These are phyloP conservation scores for Fusarium sp. DNA, from an alignment of 2,329 filamentous ascomycete species.

Conservation along the genomic window DNA sequence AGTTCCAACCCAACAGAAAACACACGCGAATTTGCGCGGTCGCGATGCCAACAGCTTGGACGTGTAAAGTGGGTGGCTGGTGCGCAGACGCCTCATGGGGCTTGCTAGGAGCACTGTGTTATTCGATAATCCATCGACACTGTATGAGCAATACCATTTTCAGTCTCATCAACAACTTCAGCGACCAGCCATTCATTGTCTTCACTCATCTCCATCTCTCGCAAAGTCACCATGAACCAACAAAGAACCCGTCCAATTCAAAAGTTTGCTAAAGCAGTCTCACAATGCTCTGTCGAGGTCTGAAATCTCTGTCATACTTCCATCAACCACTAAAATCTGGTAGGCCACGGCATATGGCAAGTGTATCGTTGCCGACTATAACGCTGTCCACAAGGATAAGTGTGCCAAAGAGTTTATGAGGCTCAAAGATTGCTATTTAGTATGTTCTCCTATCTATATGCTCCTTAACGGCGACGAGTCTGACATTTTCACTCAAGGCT, in stretches of 20 bases:
- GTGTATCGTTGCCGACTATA: slow-evolving; percentile 91
- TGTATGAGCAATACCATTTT: slow-evolving; percentile 21
- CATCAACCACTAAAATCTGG: slow-evolving; percentile 5
- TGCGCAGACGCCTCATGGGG: slow-evolving; percentile 18
- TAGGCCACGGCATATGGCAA: slow-evolving; percentile 89
- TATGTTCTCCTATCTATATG: slow-evolving; percentile 57
- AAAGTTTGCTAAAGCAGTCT: slow-evolving; percentile 65
- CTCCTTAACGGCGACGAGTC: background rate
- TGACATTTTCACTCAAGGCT: slow-evolving; percentile 33
- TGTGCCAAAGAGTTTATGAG: slow-evolving; percentile 86
- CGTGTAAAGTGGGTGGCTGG: slow-evolving; percentile 49
- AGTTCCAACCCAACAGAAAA: slow-evolving; percentile 26
- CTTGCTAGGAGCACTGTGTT: slow-evolving; percentile 8
- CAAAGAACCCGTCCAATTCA: slow-evolving; percentile 61
- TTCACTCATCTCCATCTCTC: background rate
- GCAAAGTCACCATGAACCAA: slow-evolving; percentile 40
- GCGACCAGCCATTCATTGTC: background rate
- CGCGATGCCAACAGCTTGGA: slow-evolving; percentile 33
- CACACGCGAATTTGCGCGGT: slow-evolving; percentile 40
- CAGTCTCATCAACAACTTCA: background rate
- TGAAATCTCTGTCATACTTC: slow-evolving; percentile 18
- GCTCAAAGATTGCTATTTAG: slow-evolving; percentile 88
- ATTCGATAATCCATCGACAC: background rate
- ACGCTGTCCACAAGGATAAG: slow-evolving; percentile 89
- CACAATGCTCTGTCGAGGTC: slow-evolving; percentile 68